Base-by-base conservation (phyloP, 805 yeast genomes). In the Monosporozyma aquatica region DNA sequence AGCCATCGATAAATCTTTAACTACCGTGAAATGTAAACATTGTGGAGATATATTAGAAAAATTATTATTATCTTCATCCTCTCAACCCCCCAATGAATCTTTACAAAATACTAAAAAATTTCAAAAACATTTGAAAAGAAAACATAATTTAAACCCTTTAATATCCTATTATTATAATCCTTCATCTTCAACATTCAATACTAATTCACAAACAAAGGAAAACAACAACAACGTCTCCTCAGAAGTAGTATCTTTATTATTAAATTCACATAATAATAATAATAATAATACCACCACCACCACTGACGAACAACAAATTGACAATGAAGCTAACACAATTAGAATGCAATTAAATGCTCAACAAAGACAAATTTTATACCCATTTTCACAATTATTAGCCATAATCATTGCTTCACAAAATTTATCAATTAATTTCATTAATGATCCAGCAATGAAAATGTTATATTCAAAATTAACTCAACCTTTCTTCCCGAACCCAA, bases 371-470 rank as follows among this genome's bases (percentile, higher is more conserved):
- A 23, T 41, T 13, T 15, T 21, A n/a, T 47, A 46, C 30, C 48
- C 52, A 27, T 47, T 39, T 4, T 28, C 45, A 22, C 45, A 50
- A 25, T 27, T 49, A 14, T 25, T 50, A 23, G 38, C 54, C 1
- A 47, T 51, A 2, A 43, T 51, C 9, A 41, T 51, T 13, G 54
- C 54, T 2, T 47, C 54, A 8, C 51, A 51, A 40, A 51, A 51
- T 32, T 41, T 51, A 34, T 44, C 53, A 17, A 29, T 47, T 13
- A 27, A 41, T 5, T 49, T 51, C 30, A 33, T 41, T 4, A 33
- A 38, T 4, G 45, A 51, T 39, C 27, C 46, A 11, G 41, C 50
- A 7, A 41, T 51, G n/a, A 24, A 33, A 15, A 3, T 48, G 14
- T 26, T 50, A 24, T 27, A 48, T 22, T 29, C 44, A 18, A 44